Evolutionary conservation across 2,329 filamentous ascomycete genomes (phyloP).

Genomic region (Colletotrichum higginsianum): DNA sequence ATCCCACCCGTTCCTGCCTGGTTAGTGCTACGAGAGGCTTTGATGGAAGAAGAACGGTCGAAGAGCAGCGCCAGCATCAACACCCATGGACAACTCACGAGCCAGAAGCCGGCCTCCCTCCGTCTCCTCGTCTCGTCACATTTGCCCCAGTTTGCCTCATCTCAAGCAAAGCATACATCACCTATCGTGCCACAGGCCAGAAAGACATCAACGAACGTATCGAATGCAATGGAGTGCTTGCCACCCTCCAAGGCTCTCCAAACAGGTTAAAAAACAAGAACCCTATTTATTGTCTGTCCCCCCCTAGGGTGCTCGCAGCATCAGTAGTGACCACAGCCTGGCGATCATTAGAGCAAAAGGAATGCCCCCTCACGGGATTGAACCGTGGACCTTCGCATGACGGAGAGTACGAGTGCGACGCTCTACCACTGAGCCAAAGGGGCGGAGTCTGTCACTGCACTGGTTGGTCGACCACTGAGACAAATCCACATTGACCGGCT

Average conservation of each 20-base stretch:
- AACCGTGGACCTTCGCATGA: conserved; percentile 41
- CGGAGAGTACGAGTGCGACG: conserved; percentile 36
- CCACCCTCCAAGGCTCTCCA: no score
- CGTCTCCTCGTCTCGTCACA: not conserved
- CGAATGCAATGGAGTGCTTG: not conserved
- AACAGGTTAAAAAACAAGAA: no score
- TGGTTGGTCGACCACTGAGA: not conserved
- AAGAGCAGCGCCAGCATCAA: not conserved
- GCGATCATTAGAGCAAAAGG: not conserved
- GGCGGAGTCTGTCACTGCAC: not conserved
- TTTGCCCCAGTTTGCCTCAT: not conserved
- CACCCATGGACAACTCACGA: not conserved
- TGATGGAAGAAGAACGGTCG: not conserved
- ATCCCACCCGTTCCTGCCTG: not conserved
- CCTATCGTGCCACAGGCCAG: no score
- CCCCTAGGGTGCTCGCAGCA: no score
- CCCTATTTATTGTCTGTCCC: no score
- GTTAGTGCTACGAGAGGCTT: not conserved
- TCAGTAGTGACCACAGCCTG: no score
- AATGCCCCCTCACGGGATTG: conserved; percentile 40
- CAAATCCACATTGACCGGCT: not conserved
- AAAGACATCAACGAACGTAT: not conserved
- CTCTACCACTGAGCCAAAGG: conserved; percentile 42
- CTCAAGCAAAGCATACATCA: not conserved
- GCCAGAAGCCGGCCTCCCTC: not conserved